Evolutionary conservation across 305 asterid genomes (phyloP), one percentile per base, ranked within the genome.

Genomic region (Fraxinus floribunda): DNA sequence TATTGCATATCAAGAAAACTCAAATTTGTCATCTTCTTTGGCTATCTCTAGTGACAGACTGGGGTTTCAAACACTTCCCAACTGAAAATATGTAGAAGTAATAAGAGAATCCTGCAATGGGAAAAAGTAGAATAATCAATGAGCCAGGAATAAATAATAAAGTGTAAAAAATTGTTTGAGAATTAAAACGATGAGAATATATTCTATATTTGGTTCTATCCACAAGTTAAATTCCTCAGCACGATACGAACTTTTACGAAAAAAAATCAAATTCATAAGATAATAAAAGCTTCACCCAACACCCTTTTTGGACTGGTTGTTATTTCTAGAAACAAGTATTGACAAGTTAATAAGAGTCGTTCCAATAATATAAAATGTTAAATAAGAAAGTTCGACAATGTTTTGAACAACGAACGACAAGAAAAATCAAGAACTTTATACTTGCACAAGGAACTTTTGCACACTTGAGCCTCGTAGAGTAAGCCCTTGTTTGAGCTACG

Each of bases 1-100:
- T 91, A 92, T 78, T 85, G 92, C 71, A 94, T 9, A 71, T 94
- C 95, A 38, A 94, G 98, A 86, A 91, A 92, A 44, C 95, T 87
- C 6, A 77, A 71, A 0, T 76, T 89, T 8, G 90, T 36, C 98
- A 93, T 92, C 30, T 75, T 49, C 55, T 39, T 18, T 4, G 41
- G 44, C 72, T 8, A 66, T 66, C 74, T 66, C 34, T 66, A 10
- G 35, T 78, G 72, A 36, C 39, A 78, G 78, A 77, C 26, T 71
- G 81, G 44, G 76, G 46, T 44, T 68, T 66, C 81, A 68, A 32
- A 78, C 38, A 26, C 44, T 22, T 36, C 74, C 26, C 26, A 74
- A 30, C 60, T 84, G 64, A 72, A 77, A 18, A 86, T 87, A 89
- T 82, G 86, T 80, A 77, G 26, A 62, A 13, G 74, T 52, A 76